Evolutionary conservation across 2,329 filamentous ascomycete species (phyloP).

Genomic region (Ceratocystis colombiana): DNA sequence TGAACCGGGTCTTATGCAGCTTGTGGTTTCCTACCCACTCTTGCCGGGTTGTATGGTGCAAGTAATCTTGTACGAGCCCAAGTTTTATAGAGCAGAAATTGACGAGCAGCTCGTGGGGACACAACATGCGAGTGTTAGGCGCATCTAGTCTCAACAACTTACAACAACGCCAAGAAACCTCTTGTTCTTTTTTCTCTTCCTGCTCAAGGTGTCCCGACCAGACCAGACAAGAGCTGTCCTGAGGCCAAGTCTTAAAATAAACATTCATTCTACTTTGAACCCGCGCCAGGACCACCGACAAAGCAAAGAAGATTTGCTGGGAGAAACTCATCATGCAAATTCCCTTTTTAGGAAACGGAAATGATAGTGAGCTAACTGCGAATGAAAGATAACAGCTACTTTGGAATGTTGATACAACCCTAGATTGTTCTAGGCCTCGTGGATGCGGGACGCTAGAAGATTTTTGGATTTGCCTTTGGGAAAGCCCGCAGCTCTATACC

Average conservation of each 20-base stretch:
- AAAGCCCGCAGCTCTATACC: not conserved
- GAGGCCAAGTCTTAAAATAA: constrained; percentile 4
- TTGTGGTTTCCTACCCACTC: too few relatives aligned
- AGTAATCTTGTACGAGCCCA: too few relatives aligned
- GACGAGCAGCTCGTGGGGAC: too few relatives aligned
- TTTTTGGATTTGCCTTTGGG: too few relatives aligned
- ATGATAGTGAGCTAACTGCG: not conserved
- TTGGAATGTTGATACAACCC: constrained; percentile 1
- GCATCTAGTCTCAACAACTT: not conserved
- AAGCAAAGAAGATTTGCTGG: not conserved
- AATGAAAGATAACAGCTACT: not conserved
- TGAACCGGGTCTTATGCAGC: too few relatives aligned
- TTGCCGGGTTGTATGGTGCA: too few relatives aligned
- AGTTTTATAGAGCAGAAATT: too few relatives aligned
- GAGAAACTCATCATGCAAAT: not conserved
- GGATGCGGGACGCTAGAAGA: not conserved
- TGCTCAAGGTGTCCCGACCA: not conserved
- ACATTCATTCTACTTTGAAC: not conserved
- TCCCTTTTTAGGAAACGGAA: constrained; percentile 2
- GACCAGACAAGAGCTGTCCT: not conserved
- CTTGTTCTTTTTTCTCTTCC: not conserved
- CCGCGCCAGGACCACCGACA: not conserved
- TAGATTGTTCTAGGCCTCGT: not conserved
- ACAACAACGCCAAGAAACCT: not conserved
- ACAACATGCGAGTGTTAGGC: not conserved